Evolutionary conservation across 192 early-diverging fungal species (phyloP).

Genomic region (Podochytrium sp.): DNA sequence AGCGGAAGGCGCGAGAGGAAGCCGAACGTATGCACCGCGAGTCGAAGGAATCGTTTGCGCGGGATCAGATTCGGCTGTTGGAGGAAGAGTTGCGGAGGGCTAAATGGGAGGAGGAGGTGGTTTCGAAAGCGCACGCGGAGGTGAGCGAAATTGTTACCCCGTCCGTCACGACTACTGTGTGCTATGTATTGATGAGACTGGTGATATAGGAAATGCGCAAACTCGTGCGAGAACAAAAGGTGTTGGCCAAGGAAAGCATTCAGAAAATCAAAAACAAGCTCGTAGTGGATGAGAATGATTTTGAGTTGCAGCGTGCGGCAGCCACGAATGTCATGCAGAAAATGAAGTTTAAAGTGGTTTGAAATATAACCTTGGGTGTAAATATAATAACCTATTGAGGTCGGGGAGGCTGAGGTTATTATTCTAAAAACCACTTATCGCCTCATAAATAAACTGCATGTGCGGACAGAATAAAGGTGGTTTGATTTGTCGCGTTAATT

Average conservation of each 20-base stretch:
- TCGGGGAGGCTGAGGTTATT: too few relatives aligned
- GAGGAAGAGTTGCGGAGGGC: constrained; percentile 9
- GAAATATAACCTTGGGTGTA: neutral
- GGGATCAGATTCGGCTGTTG: constrained; percentile 19
- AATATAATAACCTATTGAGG: too few relatives aligned
- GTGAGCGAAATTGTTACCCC: neutral
- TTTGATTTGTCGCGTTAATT: too few relatives aligned
- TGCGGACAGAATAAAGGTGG: too few relatives aligned
- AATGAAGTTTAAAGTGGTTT: neutral
- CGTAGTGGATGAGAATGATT: constrained; percentile 11
- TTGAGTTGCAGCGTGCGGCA: constrained; percentile 16
- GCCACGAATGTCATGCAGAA: neutral
- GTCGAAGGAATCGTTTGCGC: constrained; percentile 3
- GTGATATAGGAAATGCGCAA: constrained; percentile 21
- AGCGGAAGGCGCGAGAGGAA: neutral
- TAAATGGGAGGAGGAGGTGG: constrained; percentile 4
- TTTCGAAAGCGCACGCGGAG: constrained; percentile 30
- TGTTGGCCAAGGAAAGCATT: neutral
- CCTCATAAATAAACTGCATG: too few relatives aligned
- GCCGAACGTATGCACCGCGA: constrained; percentile 5
- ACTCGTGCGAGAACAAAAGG: constrained; percentile 24
- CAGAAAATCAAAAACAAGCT: constrained; percentile 10
- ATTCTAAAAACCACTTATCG: too few relatives aligned
- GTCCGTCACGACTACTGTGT: too few relatives aligned
- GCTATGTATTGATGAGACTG: neutral